These are phyloP conservation scores for Colletotrichum lindemuthianum DNA, from an alignment of 2,329 filamentous ascomycete species.

Conservation along the genomic window DNA sequence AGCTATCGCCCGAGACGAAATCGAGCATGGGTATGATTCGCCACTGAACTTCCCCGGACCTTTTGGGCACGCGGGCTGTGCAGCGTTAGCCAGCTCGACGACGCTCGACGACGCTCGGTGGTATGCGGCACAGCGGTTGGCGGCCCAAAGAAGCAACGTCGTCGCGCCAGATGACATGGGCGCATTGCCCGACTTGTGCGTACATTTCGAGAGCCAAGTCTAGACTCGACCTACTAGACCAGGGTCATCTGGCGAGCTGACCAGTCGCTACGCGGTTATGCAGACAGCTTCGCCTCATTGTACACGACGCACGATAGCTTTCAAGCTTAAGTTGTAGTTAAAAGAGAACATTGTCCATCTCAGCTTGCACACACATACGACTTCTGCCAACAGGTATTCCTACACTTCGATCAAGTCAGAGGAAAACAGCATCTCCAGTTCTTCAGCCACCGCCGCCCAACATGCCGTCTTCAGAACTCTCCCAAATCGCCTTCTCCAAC, in stretches of 20 bases:
- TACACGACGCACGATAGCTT: neutral
- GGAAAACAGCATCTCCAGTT: neutral
- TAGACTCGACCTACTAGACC: neutral
- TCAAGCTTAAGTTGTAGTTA: neutral
- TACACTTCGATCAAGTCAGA: neutral
- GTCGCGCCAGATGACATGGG: neutral
- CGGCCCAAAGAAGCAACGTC: neutral
- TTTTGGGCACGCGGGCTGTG: no score
- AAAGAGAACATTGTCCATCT: neutral
- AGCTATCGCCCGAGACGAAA: no score
- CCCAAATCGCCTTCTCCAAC: constrained; percentile 13
- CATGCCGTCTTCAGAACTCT: constrained; percentile 18
- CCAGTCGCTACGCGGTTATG: neutral
- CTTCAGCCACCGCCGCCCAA: neutral
- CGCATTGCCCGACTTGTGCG: constrained; percentile 6
- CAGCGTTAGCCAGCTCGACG: no score
- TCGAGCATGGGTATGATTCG: no score
- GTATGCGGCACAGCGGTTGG: constrained; percentile 20
- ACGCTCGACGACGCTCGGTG: neutral
- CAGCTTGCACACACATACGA: neutral
- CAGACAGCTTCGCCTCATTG: neutral
- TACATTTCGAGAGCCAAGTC: neutral
- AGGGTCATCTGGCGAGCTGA: neutral
- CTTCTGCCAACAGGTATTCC: neutral
- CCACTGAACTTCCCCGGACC: no score